Percentiles rank a stretch among this genome's conserved stretches.
These are phyloP conservation scores for Spinacia oleracea DNA, from an alignment of 179 eudicot species.

Conservation along the genomic window DNA sequence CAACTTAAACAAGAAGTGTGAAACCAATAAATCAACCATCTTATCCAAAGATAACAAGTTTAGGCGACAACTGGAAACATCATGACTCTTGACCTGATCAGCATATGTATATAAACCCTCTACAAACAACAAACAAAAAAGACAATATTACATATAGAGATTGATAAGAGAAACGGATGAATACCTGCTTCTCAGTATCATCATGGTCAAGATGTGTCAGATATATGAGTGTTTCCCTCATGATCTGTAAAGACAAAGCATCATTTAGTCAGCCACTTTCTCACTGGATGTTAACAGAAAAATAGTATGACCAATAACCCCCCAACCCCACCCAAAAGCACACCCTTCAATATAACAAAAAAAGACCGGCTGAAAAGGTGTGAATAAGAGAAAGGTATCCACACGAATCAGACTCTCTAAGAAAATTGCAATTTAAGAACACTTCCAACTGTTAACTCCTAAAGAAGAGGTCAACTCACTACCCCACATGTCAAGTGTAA, in stretches of 20 bases:
- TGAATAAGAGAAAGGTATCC: not conserved
- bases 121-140: not conserved
- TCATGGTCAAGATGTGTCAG: constrained; percentile 96
- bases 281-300: not conserved
- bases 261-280: constrained; percentile 13
- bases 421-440: not conserved
- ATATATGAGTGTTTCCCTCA: constrained; percentile 96
- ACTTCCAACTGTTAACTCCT: not conserved
- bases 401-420: not conserved
- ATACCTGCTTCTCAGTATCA: constrained; percentile 98
- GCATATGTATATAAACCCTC: not conserved
- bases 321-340: not conserved
- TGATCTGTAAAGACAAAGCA: constrained; percentile 59
- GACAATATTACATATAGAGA: not conserved
- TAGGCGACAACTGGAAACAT: not conserved
- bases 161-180: not conserved
- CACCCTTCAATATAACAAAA: not conserved
- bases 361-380: not conserved
- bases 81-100: not conserved
- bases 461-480: not conserved
- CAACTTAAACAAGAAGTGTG: not conserved
- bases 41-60: not conserved
- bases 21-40: constrained; percentile 4
- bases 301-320: not conserved
- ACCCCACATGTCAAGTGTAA: not conserved